A percentile compares a stretch with the other conserved stretches of the same genome.
Evolutionary conservation across 2,329 filamentous ascomycete species (phyloP).

Genomic region (Calonectria henricotiae): DNA sequence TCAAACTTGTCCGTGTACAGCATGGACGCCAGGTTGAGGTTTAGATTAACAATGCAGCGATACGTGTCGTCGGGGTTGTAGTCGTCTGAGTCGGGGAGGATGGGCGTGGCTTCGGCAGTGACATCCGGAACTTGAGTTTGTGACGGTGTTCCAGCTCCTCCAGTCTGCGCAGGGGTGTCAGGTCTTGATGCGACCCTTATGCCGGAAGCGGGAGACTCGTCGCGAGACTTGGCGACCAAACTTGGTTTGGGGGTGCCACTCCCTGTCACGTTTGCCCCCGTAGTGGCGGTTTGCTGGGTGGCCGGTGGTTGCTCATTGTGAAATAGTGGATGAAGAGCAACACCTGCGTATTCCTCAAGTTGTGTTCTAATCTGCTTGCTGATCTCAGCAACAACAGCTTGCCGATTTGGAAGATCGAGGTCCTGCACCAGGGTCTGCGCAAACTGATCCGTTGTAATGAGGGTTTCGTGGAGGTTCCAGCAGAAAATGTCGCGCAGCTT

Average conservation of each 20-base stretch:
- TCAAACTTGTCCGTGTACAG: conserved; percentile 98
- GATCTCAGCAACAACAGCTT: conserved; percentile 82
- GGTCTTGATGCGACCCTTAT: conserved; percentile 64
- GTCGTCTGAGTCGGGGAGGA: conserved; percentile 76
- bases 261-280: conserved; percentile 38
- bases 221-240: conserved; percentile 56
- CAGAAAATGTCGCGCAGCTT: conserved; percentile 95
- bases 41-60: conserved; percentile 91
- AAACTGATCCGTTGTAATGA: conserved; percentile 96
- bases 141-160: conserved; percentile 67
- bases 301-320: conserved; percentile 69
- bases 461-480: conserved; percentile 96
- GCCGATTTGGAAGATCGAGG: conserved; percentile 87
- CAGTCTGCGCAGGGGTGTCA: conserved; percentile 72
- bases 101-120: conserved; percentile 79
- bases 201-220: conserved; percentile 60
- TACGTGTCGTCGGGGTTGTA: conserved; percentile 95
- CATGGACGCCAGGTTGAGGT: conserved; percentile 91
- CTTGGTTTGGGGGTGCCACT: conserved; percentile 54
- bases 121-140: conserved; percentile 67
- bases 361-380: conserved; percentile 96
- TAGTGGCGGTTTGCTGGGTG: conserved; percentile 43
- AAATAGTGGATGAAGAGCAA: conserved; percentile 94
- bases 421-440: conserved; percentile 93
- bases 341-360: conserved; percentile 94